Percentiles rank a stretch among this genome's conserved stretches.
These are phyloP conservation scores for Tetrahymena malaccensis DNA, from an alignment of 73 alveolate species.

Conservation along the genomic window DNA sequence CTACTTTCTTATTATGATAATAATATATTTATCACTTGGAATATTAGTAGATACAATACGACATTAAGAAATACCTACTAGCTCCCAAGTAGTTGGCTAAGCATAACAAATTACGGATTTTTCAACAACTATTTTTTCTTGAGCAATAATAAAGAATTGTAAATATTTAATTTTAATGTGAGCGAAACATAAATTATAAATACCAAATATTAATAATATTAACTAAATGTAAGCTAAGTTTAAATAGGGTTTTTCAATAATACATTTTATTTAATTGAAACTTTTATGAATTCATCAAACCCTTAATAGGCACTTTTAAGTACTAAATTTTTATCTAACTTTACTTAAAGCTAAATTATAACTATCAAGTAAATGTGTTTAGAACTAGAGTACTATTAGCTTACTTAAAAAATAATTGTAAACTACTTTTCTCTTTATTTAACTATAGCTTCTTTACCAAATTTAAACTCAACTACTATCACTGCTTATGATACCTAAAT, in stretches of 20 bases:
- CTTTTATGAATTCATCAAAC: not conserved
- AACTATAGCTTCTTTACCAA: not conserved
- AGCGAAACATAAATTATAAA: not conserved
- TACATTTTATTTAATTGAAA: not conserved
- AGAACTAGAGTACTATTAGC: not conserved
- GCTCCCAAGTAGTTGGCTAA: not conserved
- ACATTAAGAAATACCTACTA: not conserved
- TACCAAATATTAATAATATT: not conserved
- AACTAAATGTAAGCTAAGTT: not conserved
- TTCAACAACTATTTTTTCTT: not conserved
- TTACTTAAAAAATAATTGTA: not conserved
- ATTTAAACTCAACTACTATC: not conserved
- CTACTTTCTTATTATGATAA: not conserved
- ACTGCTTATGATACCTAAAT: not conserved
- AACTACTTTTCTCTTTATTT: not conserved
- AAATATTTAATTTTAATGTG: not conserved
- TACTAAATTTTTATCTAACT: not conserved
- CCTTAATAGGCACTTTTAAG: not conserved
- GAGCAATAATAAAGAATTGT: not conserved
- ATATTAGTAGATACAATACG: not conserved
- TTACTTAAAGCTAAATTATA: not conserved
- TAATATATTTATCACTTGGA: not conserved
- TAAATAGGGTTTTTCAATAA: not conserved
- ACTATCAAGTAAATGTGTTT: not conserved
- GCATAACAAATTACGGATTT: not conserved